Percentiles rank a stretch among this genome's conserved stretches.
Conservation (phyloP, 148 eudicot species). For the Fallopia convolvulus region DNA sequence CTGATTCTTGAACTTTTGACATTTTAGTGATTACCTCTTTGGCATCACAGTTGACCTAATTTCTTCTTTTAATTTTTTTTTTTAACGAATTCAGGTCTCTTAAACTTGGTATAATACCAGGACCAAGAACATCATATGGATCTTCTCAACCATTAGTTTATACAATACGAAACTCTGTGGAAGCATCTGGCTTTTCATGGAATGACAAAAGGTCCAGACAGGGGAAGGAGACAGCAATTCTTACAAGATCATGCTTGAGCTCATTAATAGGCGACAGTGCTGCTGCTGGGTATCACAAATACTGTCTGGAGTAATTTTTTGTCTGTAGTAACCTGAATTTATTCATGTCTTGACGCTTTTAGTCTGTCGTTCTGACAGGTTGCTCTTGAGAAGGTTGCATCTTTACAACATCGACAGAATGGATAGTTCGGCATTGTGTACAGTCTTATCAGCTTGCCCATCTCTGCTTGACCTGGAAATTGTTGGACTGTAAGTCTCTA, state of each 20-base stretch:
- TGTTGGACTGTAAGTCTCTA: conserved; percentile 61
- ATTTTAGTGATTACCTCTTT: background rate
- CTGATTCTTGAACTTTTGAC: background rate
- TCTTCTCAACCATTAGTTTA: conserved; percentile 39
- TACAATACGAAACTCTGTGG: conserved; percentile 40
- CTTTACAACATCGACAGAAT: conserved; percentile 57
- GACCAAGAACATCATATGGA: conserved; percentile 12
- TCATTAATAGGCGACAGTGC: conserved; percentile 33
- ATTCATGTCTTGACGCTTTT: background rate
- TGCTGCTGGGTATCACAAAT: conserved; percentile 46
- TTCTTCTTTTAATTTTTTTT: background rate
- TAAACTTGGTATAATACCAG: conserved; percentile 8
- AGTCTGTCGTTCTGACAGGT: conserved; percentile 19
- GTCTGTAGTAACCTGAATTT: background rate
- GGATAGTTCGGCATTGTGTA: conserved; percentile 42
- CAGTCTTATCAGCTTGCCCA: conserved; percentile 50
- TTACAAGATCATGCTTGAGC: conserved; percentile 59
- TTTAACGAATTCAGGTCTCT: conserved; percentile 35
- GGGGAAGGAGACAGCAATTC: conserved; percentile 52
- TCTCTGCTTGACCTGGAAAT: conserved; percentile 60
- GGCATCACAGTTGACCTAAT: background rate
- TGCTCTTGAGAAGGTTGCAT: conserved; percentile 45
- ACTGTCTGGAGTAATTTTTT: background rate
- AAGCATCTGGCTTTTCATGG: conserved; percentile 55
- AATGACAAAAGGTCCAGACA: conserved; percentile 63